Base-by-base conservation (phyloP, 345 rosid genomes). In the Citrus mangshanensis region DNA sequence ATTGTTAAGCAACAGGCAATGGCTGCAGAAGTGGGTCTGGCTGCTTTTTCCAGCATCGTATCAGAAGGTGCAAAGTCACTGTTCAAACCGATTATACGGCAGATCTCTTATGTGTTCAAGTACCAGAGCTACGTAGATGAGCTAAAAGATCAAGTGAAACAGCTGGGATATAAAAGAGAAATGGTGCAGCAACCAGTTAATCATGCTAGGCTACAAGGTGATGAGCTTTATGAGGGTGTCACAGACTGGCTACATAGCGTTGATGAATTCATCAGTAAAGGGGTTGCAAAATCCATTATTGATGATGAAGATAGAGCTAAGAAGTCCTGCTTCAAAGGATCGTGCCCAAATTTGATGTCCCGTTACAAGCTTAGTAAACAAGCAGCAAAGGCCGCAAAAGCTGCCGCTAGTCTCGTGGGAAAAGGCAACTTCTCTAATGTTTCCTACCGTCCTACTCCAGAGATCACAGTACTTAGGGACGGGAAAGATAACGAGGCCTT, bases 391-490 rank as follows among this genome's bases (percentile, higher is more conserved):
- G 67, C 54, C 5, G 35, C 74, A 14, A 16, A 32, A 13, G 27
- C 2, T 2, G 56, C 30, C 27, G 59, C 3, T 28, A 0, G 3
- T 6, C 73, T 77, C 30, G 2, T n/a, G 68, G 21, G 6, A 37
- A 0, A 37, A 37, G 40, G 40, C 40, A 0, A 37, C 40, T 37
- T 37, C 40, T 0, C 0, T 37, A 1, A 7, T 37, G 40, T 37
- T 7, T 37, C 8, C 40, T 37, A 37, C 9, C 40, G 40, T 37
- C 9, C 40, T 37, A 2, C 40, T 37, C 8, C 40, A 37, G 1
- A 7, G 0, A 64, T 1, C 0, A 0, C 7, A 0, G 40, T 37
- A n/a, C n/a, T n/a, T n/a, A n/a, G n/a, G n/a, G n/a, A n/a, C n/a
- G n/a, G n/a, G 40, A 37, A 37, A 0, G 40, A 37, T 7, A 7